phyloP scores from a whole-genome alignment of 805 yeast species.

The Candida berthetii region DNA sequence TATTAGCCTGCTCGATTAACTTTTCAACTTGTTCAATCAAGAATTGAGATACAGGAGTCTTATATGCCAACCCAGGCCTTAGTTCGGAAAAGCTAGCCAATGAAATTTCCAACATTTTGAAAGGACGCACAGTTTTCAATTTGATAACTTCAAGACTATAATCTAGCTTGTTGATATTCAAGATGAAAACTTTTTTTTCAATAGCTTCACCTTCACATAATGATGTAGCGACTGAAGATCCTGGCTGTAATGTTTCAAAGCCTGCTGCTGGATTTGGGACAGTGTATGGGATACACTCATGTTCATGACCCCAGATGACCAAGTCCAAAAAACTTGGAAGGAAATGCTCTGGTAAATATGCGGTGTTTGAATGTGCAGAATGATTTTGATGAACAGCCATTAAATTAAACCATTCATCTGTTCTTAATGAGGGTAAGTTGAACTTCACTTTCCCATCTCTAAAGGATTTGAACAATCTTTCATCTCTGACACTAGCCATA shows the following conservation, averaged over 20 bases:
- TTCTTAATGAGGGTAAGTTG: slow-evolving; percentile 53
- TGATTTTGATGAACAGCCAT: slow-evolving; percentile 93
- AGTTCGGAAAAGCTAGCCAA: slow-evolving; percentile 47
- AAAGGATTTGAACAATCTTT: slow-evolving; percentile 76
- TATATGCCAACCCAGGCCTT: slow-evolving; percentile 54
- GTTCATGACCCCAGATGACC: slow-evolving; percentile 97
- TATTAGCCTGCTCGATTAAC: slow-evolving; percentile 54
- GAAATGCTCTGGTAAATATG: slow-evolving; percentile 78
- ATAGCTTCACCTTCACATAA: slow-evolving; percentile 79
- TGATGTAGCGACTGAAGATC: slow-evolving; percentile 91
- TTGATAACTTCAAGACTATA: slow-evolving; percentile 54
- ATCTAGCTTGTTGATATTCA: slow-evolving; percentile 55
- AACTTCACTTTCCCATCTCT: slow-evolving; percentile 77
- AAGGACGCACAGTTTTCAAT: slow-evolving; percentile 74
- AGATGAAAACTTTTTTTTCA: slow-evolving; percentile 66
- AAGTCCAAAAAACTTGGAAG: slow-evolving; percentile 79
- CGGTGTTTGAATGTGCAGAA: slow-evolving; percentile 70
- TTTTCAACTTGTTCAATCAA: slow-evolving; percentile 59
- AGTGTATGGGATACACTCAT: slow-evolving; percentile 80
- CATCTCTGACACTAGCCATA: slow-evolving; percentile 83
- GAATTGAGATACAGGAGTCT: slow-evolving; percentile 52
- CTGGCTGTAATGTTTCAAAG: slow-evolving; percentile 84
- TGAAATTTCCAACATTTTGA: slow-evolving; percentile 61
- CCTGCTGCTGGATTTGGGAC: slow-evolving; percentile 45
- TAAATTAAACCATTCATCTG: slow-evolving; percentile 74